Conservation (phyloP, 2,329 filamentous ascomycete species). For the Clonostachys rhizophaga region DNA sequence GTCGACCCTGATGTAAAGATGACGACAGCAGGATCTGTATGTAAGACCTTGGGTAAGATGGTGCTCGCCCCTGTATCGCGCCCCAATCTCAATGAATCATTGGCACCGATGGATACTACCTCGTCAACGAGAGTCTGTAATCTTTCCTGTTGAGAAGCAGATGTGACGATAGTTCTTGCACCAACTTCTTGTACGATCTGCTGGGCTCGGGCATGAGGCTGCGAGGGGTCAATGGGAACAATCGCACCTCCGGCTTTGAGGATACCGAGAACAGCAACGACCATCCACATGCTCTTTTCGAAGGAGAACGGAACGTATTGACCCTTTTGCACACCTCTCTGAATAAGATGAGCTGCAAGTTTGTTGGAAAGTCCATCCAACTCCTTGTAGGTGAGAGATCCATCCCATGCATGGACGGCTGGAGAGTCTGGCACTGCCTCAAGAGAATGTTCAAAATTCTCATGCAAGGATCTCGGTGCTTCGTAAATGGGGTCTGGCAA, state of each 20-base stretch:
- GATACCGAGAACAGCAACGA: slow-evolving; percentile 18
- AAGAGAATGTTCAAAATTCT: too few species aligned
- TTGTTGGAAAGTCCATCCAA: slow-evolving; percentile 33
- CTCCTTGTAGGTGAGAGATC: slow-evolving; percentile 36
- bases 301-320: slow-evolving; percentile 14
- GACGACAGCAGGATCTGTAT: slow-evolving; percentile 16
- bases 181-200: slow-evolving; percentile 1
- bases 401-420: slow-evolving; percentile 45
- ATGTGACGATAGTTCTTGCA: slow-evolving; percentile 2
- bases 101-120: neutral
- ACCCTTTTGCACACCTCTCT: slow-evolving; percentile 13
- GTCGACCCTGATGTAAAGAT: slow-evolving; percentile 50
- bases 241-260: slow-evolving; percentile 22
- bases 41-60: neutral
- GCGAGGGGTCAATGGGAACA: slow-evolving; percentile 19
- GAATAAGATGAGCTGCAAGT: slow-evolving; percentile 29
- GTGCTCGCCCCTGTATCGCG: neutral
- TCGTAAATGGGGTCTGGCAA: too few species aligned
- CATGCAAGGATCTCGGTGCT: too few species aligned
- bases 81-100: neutral
- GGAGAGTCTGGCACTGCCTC: slow-evolving; percentile 19
- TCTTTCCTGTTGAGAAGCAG: neutral
- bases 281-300: slow-evolving; percentile 16
- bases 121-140: slow-evolving; percentile 10
- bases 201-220: neutral